A percentile compares a stretch with the other conserved stretches of the same genome.
These are phyloP conservation scores for Suillus bovinus DNA, from an alignment of 768 basidiomycete genomes.

Conservation along the genomic window DNA sequence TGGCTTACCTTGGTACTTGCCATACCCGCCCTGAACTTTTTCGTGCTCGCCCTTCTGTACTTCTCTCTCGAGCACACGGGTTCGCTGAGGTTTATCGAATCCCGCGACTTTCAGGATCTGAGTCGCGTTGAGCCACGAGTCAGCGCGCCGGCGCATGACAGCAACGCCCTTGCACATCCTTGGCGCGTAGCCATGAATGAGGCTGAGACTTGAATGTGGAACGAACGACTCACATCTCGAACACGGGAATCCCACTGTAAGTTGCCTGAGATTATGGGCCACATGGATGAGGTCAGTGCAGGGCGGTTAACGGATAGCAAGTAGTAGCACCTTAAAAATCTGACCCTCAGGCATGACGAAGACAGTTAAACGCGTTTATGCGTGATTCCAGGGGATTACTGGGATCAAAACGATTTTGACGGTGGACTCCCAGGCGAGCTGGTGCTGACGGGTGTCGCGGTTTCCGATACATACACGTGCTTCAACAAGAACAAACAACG, in stretches of 20 bases:
- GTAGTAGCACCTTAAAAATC: conserved; percentile 76
- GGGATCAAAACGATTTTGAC: conserved; percentile 15
- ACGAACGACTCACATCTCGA: conserved; percentile 72
- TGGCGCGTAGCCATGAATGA: conserved; percentile 40
- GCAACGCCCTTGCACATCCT: conserved; percentile 97
- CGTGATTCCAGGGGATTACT: conserved; percentile 6
- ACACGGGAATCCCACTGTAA: conserved; percentile 91
- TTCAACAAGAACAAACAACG: conserved; percentile 43
- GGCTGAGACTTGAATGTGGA: conserved; percentile 37
- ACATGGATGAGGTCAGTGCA: conserved; percentile 9
- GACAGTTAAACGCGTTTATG: conserved; percentile 13
- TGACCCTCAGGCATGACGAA: conserved; percentile 73
- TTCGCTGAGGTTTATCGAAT: conserved; percentile 98
- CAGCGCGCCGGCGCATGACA: conserved; percentile 94
- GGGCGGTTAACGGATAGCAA: neutral
- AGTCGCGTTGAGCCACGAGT: conserved; percentile 98
- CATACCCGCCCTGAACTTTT: conserved; percentile 99
- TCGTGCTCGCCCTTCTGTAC: conserved; percentile 99
- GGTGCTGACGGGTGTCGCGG: conserved; percentile 13
- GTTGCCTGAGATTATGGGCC: conserved; percentile 59
- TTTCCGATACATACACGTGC: conserved; percentile 34
- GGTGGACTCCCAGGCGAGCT: conserved; percentile 17
- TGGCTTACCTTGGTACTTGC: conserved; percentile 95
- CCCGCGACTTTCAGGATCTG: conserved; percentile 99
- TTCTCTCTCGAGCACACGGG: conserved; percentile 95